Percentiles rank a stretch among this genome's conserved stretches.
These are phyloP conservation scores for Allomyces macrogynus DNA, from an alignment of 192 early-diverging fungal species.

Conservation along the genomic window DNA sequence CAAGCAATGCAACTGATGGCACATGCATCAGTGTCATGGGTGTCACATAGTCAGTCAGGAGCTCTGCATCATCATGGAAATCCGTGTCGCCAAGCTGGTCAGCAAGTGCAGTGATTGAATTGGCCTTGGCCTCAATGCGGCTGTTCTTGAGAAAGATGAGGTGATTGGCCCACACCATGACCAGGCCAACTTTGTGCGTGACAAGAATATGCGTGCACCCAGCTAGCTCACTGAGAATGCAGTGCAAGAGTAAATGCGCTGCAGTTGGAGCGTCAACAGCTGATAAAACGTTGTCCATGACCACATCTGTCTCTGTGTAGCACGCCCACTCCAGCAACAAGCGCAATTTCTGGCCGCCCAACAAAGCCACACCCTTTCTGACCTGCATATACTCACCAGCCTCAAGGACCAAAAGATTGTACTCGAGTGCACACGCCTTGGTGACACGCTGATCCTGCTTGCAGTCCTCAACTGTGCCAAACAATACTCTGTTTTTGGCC, in stretches of 20 bases:
- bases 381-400: constrained; percentile 1
- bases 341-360: constrained; percentile 76
- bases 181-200: constrained; percentile 25
- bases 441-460: constrained; percentile 26
- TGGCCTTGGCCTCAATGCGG: background rate
- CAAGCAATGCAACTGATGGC: no score
- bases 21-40: no score
- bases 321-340: constrained; percentile 71
- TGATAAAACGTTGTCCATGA: constrained; percentile 79
- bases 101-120: background rate
- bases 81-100: no score
- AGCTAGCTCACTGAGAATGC: constrained; percentile 34
- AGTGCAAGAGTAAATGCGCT: constrained; percentile 58
- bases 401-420: constrained; percentile 32
- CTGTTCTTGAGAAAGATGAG: constrained; percentile 16
- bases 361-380: constrained; percentile 4
- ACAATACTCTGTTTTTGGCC: constrained; percentile 41
- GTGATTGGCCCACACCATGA: constrained; percentile 10
- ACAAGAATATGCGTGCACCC: constrained; percentile 10
- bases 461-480: constrained; percentile 38
- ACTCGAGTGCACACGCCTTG: constrained; percentile 29
- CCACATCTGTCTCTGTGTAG: constrained; percentile 40
- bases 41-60: no score
- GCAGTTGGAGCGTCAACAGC: constrained; percentile 93
- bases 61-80: no score